Evolutionary conservation across 2,329 filamentous ascomycete species (phyloP).

Genomic region (Huntiella savannae): DNA sequence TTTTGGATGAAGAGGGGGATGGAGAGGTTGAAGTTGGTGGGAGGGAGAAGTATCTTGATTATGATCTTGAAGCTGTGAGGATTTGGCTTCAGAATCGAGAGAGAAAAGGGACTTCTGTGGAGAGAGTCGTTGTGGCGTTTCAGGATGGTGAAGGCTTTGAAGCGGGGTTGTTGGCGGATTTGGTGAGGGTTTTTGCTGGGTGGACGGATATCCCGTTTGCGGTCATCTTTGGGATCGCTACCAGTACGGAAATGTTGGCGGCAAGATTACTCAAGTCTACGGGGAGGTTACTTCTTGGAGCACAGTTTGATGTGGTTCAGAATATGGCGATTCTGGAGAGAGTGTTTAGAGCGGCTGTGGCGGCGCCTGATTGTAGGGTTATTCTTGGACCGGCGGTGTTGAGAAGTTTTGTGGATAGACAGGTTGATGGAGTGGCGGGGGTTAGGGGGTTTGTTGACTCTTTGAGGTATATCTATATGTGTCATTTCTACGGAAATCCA

Average conservation of each 20-base stretch:
- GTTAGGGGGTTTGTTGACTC: conserved; percentile 53
- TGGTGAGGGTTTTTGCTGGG: conserved; percentile 43
- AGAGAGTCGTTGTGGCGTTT: conserved; percentile 51
- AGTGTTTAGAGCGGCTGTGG: conserved; percentile 47
- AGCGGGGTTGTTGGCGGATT: conserved; percentile 47
- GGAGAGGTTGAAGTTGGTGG: conserved; percentile 17
- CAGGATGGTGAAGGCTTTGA: conserved; percentile 75
- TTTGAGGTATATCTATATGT: conserved; percentile 71
- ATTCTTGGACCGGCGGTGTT: conserved; percentile 46
- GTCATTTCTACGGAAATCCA: conserved; percentile 64
- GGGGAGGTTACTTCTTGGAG: conserved; percentile 46
- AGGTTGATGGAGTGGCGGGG: conserved; percentile 59
- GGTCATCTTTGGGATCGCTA: conserved; percentile 61
- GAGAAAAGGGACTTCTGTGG: conserved; percentile 18
- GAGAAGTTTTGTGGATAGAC: conserved; percentile 46
- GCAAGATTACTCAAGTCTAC: conserved; percentile 52
- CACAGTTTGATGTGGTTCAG: conserved; percentile 60
- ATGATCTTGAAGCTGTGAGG: conserved; percentile 57
- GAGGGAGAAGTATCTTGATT: conserved; percentile 43
- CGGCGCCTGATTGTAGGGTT: conserved; percentile 34
- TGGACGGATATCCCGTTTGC: conserved; percentile 65
- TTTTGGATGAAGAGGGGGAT: conserved; percentile 4
- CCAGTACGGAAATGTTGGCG: conserved; percentile 62
- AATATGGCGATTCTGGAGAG: conserved; percentile 52
- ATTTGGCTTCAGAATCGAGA: conserved; percentile 30